Percentiles rank a stretch among this genome's conserved stretches.
Evolutionary conservation across 768 basidiomycete species (phyloP).

Genomic region (Cantharellus cinnabarinus): DNA sequence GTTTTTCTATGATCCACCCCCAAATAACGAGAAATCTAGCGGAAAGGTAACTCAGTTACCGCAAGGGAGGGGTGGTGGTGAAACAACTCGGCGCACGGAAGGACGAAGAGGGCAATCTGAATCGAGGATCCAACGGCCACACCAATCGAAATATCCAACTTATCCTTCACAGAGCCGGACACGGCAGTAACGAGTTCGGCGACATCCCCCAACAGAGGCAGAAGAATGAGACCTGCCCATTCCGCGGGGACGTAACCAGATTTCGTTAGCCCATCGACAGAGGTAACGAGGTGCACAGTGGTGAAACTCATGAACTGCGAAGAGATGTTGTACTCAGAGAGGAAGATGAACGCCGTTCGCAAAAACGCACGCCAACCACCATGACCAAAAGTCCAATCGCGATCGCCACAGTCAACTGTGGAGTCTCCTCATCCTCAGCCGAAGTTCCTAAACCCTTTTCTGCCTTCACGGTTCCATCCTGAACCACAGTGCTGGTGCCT

Average conservation of each 20-base stretch:
- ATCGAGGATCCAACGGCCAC: conserved; percentile 37
- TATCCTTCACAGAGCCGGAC: conserved; percentile 38
- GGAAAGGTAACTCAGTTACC: conserved; percentile 7
- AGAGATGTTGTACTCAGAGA: conserved; percentile 24
- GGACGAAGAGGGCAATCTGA: conserved; percentile 43
- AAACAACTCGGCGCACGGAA: conserved; percentile 35
- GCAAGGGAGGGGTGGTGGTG: background rate
- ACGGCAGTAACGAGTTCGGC: conserved; percentile 88
- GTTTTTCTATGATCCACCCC: conserved; percentile 67
- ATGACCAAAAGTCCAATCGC: background rate
- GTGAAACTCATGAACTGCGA: conserved; percentile 33
- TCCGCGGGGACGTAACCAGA: conserved; percentile 40
- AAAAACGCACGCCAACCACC: conserved; percentile 19
- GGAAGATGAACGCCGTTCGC: conserved; percentile 45
- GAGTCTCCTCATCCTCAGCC: too few species aligned
- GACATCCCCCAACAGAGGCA: conserved; percentile 84
- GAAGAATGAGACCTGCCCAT: conserved; percentile 62
- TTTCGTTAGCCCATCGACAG: conserved; percentile 52
- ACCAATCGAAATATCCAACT: conserved; percentile 67
- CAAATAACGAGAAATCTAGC: conserved; percentile 48
- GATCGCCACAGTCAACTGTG: background rate
- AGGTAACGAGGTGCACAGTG: conserved; percentile 53
- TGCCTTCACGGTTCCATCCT: too few species aligned
- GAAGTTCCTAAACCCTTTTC: too few species aligned
- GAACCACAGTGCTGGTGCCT: too few species aligned